phyloP scores from a whole-genome alignment of 257 asterid species.

The Nicotiana attenuata region DNA sequence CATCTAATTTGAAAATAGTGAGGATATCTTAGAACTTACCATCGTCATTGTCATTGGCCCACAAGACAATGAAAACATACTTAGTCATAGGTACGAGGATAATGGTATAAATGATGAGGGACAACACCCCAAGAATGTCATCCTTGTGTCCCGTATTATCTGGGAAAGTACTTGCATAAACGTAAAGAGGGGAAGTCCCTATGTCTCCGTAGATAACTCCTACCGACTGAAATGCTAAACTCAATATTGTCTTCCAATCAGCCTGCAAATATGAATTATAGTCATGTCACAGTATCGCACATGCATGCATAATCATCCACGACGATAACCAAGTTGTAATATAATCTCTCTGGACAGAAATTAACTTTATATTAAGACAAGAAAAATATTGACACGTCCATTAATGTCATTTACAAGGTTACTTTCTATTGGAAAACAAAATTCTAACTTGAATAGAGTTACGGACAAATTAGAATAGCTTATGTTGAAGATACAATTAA shows the following conservation, averaged over 20 bases:
- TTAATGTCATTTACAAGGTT: too few relatives aligned
- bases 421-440: too few relatives aligned
- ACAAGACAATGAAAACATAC: constrained; percentile 53
- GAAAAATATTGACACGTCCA: too few relatives aligned
- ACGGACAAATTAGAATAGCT: too few relatives aligned
- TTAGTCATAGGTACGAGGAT: constrained; percentile 58
- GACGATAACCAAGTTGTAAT: too few relatives aligned
- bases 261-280: not conserved
- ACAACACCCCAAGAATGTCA: constrained; percentile 54
- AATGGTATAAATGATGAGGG: constrained; percentile 65
- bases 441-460: too few relatives aligned
- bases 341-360: too few relatives aligned
- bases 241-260: constrained; percentile 44
- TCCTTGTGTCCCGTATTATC: constrained; percentile 29
- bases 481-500: too few relatives aligned
- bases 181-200: constrained; percentile 76
- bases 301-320: too few relatives aligned
- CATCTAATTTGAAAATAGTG: too few relatives aligned
- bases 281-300: too few relatives aligned
- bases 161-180: constrained; percentile 41
- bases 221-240: constrained; percentile 61
- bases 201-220: constrained; percentile 75
- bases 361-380: too few relatives aligned
- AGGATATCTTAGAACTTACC: constrained; percentile 23
- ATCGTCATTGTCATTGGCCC: constrained; percentile 77